These are phyloP conservation scores for Chrysoporthe cubensis DNA, from an alignment of 2,329 filamentous ascomycete species.

Conservation along the genomic window DNA sequence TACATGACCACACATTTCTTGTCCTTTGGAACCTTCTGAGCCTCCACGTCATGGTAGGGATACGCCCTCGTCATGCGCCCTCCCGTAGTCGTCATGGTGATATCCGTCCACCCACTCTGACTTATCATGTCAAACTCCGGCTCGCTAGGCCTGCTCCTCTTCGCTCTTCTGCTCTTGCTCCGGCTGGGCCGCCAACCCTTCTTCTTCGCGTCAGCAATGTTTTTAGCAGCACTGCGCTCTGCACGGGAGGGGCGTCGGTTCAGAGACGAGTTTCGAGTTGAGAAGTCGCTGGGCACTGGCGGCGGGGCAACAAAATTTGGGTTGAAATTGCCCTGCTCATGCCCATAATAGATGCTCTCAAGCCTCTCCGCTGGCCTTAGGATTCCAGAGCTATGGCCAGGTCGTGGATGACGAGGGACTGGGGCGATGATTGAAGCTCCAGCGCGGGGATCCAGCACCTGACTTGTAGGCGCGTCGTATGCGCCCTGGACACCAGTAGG, in stretches of 20 bases:
- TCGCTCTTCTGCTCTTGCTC: slow-evolving; percentile 44
- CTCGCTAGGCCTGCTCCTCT: slow-evolving; percentile 39
- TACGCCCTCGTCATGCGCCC: slow-evolving; percentile 18
- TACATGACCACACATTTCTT: slow-evolving; percentile 60
- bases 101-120: slow-evolving; percentile 58
- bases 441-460: slow-evolving; percentile 36
- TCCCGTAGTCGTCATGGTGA: slow-evolving; percentile 40
- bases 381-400: slow-evolving; percentile 37
- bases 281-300: slow-evolving; percentile 36
- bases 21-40: slow-evolving; percentile 40
- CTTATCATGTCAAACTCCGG: slow-evolving; percentile 46
- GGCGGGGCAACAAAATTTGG: slow-evolving; percentile 16
- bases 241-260: slow-evolving; percentile 58
- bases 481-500: slow-evolving; percentile 58
- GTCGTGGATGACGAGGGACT: slow-evolving; percentile 54
- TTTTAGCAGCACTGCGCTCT: slow-evolving; percentile 64
- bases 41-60: neutral
- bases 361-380: slow-evolving; percentile 55
- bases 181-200: slow-evolving; percentile 54
- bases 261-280: slow-evolving; percentile 46
- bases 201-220: slow-evolving; percentile 63
- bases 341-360: slow-evolving; percentile 56
- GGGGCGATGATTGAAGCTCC: slow-evolving; percentile 58
- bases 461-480: slow-evolving; percentile 50
- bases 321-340: slow-evolving; percentile 18